Evolutionary conservation across 1,284 basidiomycete species (phyloP).

Genomic region (Malassezia yamatoensis): DNA sequence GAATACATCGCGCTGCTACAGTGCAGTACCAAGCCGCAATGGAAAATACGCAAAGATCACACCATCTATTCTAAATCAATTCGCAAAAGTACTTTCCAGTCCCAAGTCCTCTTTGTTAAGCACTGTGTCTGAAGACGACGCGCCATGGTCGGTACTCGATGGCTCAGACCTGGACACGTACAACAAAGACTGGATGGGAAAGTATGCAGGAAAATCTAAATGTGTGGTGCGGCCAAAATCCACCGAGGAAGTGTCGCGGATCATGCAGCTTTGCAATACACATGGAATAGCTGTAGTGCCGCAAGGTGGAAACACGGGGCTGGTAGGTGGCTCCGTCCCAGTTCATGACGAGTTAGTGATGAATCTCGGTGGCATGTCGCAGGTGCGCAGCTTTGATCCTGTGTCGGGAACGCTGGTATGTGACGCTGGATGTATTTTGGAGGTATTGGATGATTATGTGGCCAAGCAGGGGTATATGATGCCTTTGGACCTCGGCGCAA

Average conservation of each 20-base stretch:
- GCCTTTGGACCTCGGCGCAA: slow-evolving; percentile 93
- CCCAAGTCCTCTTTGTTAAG: slow-evolving; percentile 50
- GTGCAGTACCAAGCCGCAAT: neutral
- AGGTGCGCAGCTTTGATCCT: slow-evolving; percentile 81
- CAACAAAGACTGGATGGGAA: slow-evolving; percentile 97
- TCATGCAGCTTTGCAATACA: slow-evolving; percentile 50
- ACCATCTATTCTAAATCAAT: slow-evolving; percentile 50
- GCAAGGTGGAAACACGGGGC: slow-evolving; percentile 95
- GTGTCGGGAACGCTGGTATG: slow-evolving; percentile 54
- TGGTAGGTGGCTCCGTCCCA: slow-evolving; percentile 91
- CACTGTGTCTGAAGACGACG: slow-evolving; percentile 48
- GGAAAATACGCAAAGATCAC: slow-evolving; percentile 51
- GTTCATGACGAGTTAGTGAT: slow-evolving; percentile 79
- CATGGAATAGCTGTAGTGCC: slow-evolving; percentile 62
- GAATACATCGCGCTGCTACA: neutral
- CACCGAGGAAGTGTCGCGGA: slow-evolving; percentile 73
- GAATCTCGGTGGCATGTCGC: slow-evolving; percentile 69
- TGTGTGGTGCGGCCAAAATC: slow-evolving; percentile 82
- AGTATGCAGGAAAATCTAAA: slow-evolving; percentile 72
- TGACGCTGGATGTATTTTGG: slow-evolving; percentile 88
- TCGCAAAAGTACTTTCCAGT: slow-evolving; percentile 51
- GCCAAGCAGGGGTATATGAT: slow-evolving; percentile 85
- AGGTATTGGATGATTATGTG: slow-evolving; percentile 75
- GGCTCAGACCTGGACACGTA: slow-evolving; percentile 61
- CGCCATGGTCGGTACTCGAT: slow-evolving; percentile 48